Evolutionary conservation across 129 eudicot species (phyloP).

Genomic region (Kitagawia praeruptora): DNA sequence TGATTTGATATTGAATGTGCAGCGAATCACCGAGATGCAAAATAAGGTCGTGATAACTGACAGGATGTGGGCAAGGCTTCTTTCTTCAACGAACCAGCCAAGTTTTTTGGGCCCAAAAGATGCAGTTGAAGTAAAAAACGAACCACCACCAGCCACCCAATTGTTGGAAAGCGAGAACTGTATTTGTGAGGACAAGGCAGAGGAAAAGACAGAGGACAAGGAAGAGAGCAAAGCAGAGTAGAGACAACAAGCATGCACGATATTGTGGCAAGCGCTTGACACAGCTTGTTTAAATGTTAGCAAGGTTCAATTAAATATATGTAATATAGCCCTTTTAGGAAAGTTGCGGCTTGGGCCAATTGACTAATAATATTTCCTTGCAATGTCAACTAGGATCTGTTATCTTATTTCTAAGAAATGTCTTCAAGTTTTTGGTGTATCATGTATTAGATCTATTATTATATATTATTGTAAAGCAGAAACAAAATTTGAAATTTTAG

Average conservation of each 20-base stretch:
- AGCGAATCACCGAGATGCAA: slow-evolving; percentile 60
- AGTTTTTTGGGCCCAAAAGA: slow-evolving; percentile 57
- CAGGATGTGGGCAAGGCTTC: slow-evolving; percentile 82
- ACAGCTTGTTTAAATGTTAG: background rate
- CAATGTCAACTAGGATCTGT: background rate
- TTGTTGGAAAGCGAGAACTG: slow-evolving; percentile 35
- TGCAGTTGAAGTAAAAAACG: slow-evolving; percentile 19
- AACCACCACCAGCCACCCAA: slow-evolving; percentile 25
- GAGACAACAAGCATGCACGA: slow-evolving; percentile 6
- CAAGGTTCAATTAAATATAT: background rate
- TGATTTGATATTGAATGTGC: slow-evolving; percentile 13
- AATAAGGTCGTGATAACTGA: slow-evolving; percentile 64
- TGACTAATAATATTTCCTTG: background rate
- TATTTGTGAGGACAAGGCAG: slow-evolving; percentile 4
- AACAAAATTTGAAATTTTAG: background rate
- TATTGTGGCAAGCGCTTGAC: background rate
- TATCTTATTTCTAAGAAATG: background rate
- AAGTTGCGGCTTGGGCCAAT: background rate
- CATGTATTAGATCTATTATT: background rate
- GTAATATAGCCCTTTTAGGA: background rate
- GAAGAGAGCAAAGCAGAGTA: slow-evolving; percentile 13
- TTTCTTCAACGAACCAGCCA: slow-evolving; percentile 64
- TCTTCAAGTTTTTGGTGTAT: background rate
- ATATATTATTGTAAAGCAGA: background rate
- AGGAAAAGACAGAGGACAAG: background rate